Percentiles rank a stretch among this genome's conserved stretches.
Evolutionary conservation across 2,329 filamentous ascomycete species (phyloP).

Genomic region (Fusarium sp.): DNA sequence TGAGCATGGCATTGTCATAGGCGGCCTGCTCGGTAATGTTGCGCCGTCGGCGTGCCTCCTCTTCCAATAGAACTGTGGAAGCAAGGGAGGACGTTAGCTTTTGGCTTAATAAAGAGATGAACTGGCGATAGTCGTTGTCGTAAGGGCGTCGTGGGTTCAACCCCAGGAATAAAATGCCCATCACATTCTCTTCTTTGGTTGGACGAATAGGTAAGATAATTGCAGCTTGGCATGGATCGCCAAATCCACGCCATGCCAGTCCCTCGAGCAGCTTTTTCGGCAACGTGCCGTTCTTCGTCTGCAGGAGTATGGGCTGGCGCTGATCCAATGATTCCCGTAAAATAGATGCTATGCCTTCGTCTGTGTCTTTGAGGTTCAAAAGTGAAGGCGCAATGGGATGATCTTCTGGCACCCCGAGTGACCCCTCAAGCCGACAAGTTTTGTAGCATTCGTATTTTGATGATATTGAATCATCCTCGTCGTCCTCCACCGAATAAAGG

Average conservation of each 20-base stretch:
- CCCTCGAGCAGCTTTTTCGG: constrained; percentile 68
- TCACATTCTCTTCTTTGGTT: constrained; percentile 70
- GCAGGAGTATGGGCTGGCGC: constrained; percentile 54
- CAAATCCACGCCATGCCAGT: constrained; percentile 71
- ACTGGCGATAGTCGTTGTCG: constrained; percentile 77
- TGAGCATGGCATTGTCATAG: constrained; percentile 73
- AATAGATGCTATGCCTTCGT: constrained; percentile 53
- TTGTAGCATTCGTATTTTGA: constrained; percentile 49
- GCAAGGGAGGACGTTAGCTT: constrained; percentile 75
- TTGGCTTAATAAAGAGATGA: constrained; percentile 65
- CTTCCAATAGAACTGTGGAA: constrained; percentile 76
- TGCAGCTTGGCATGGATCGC: constrained; percentile 71
- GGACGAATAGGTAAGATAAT: constrained; percentile 77
- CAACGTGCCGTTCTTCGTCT: constrained; percentile 63
- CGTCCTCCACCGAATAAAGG: constrained; percentile 61
- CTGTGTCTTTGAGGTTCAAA: constrained; percentile 52
- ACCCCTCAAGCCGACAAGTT: constrained; percentile 57
- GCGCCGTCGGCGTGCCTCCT: constrained; percentile 70
- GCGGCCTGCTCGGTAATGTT: constrained; percentile 67
- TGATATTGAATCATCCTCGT: constrained; percentile 43
- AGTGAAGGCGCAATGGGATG: constrained; percentile 56
- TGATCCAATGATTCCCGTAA: constrained; percentile 55
- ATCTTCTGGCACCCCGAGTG: constrained; percentile 57
- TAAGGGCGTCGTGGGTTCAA: constrained; percentile 78
- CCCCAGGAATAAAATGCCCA: constrained; percentile 76